Evolutionary conservation across 129 eudicot species (phyloP).

Genomic region (Arctium minus): DNA sequence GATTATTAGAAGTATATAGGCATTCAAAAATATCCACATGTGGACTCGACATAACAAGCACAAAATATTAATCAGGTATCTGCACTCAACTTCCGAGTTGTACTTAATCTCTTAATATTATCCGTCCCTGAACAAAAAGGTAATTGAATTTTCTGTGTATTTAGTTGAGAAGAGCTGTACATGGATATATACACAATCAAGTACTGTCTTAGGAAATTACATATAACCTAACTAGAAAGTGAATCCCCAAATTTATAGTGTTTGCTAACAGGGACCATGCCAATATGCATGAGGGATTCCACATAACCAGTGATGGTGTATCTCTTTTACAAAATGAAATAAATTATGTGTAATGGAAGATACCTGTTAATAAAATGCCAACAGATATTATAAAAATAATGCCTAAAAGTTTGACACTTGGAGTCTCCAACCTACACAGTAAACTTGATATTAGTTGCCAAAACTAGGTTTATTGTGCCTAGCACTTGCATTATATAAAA

Average conservation of each 20-base stretch:
- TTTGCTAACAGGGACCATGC: neutral
- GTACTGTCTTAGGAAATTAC: no score
- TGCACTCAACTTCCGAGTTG: neutral
- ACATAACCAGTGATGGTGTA: neutral
- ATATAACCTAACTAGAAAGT: neutral
- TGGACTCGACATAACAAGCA: neutral
- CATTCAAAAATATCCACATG: neutral
- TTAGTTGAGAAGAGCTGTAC: neutral
- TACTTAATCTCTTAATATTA: neutral
- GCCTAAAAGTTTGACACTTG: constrained; percentile 79
- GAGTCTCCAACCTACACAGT: constrained; percentile 84
- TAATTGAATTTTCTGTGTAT: neutral
- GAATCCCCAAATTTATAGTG: neutral
- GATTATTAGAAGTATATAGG: constrained; percentile 18
- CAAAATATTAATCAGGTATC: neutral
- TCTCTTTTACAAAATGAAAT: neutral
- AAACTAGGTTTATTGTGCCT: neutral
- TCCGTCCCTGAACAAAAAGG: neutral
- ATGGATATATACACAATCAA: neutral
- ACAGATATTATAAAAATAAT: constrained; percentile 78
- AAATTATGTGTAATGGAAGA: constrained; percentile 3
- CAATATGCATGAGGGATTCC: constrained; percentile 6
- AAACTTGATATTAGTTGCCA: constrained; percentile 10
- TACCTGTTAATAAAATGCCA: constrained; percentile 91
- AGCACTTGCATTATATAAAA: neutral